Conservation (phyloP, 1,284 basidiomycete genomes). For the Porodaedalea pini region DNA sequence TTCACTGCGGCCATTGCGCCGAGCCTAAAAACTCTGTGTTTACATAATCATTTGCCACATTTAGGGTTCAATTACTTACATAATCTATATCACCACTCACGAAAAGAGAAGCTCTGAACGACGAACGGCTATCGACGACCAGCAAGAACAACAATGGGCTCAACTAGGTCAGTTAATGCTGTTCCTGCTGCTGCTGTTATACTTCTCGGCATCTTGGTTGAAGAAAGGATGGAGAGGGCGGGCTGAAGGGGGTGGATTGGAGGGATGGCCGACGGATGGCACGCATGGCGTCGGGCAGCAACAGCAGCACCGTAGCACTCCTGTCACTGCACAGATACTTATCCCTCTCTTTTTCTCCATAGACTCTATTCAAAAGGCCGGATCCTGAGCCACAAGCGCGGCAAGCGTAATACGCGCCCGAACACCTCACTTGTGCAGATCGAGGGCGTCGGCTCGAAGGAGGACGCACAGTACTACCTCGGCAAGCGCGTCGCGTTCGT, state of each 20-base stretch:
- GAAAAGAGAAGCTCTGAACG: constrained; percentile 6
- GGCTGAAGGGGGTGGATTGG: constrained; percentile 22
- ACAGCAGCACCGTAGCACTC: not conserved
- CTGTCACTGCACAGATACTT: constrained; percentile 1
- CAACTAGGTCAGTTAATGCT: constrained; percentile 26
- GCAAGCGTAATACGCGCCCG: constrained; percentile 93
- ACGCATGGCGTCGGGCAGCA: not conserved
- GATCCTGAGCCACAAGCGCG: constrained; percentile 96
- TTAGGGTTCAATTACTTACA: constrained; percentile 6
- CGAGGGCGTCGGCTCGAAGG: constrained; percentile 91
- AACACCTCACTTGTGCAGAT: constrained; percentile 97
- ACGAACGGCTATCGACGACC: constrained; percentile 31
- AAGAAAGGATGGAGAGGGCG: constrained; percentile 18
- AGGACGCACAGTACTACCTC: constrained; percentile 97
- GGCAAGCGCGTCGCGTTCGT: constrained; percentile 99
- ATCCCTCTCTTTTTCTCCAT: constrained; percentile 21
- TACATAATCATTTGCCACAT: not conserved
- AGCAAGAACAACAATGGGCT: constrained; percentile 65
- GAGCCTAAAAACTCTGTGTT: not conserved
- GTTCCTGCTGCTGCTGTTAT: not conserved
- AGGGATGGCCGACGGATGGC: constrained; percentile 4
- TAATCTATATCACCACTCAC: constrained; percentile 4
- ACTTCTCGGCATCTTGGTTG: constrained; percentile 13
- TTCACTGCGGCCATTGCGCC: not conserved
- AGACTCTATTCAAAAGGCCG: constrained; percentile 98